These are phyloP conservation scores for Trichoderma lentiforme DNA, from an alignment of 2,329 filamentous ascomycete species.

Conservation along the genomic window DNA sequence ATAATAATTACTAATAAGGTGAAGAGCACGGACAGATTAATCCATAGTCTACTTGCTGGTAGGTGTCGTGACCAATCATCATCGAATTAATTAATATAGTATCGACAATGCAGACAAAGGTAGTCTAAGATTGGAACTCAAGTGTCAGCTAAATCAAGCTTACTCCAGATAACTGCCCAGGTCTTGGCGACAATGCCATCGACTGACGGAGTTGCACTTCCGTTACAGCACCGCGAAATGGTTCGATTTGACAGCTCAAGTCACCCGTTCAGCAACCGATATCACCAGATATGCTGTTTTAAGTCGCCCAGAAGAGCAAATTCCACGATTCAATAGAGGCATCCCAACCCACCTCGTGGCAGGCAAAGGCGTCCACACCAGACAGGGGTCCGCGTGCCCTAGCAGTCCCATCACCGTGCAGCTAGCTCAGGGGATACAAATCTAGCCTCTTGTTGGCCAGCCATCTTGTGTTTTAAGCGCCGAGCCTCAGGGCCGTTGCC, in stretches of 20 bases:
- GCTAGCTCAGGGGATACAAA: constrained; percentile 15
- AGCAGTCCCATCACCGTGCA: constrained; percentile 15
- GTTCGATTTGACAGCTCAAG: background rate
- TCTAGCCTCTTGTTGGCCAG: constrained; percentile 17
- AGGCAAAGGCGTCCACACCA: background rate
- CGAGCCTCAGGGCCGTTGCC: constrained; percentile 17
- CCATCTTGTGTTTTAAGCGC: constrained; percentile 24
- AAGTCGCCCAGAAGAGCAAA: background rate
- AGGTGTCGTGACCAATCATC: background rate
- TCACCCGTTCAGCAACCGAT: background rate
- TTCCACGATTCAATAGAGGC: background rate
- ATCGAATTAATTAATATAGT: background rate
- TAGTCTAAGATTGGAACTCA: background rate
- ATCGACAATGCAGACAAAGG: background rate
- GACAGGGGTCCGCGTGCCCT: background rate
- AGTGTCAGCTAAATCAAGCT: background rate
- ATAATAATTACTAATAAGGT: background rate
- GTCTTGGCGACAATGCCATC: background rate
- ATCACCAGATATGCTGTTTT: background rate
- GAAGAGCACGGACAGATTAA: background rate
- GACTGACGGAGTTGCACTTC: background rate
- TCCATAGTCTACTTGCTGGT: background rate
- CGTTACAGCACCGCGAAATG: background rate
- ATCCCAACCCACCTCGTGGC: background rate
- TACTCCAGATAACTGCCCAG: background rate